Evolutionary conservation across 2,329 filamentous ascomycete genomes (phyloP).

Genomic region (Aspergillus japonicus): DNA sequence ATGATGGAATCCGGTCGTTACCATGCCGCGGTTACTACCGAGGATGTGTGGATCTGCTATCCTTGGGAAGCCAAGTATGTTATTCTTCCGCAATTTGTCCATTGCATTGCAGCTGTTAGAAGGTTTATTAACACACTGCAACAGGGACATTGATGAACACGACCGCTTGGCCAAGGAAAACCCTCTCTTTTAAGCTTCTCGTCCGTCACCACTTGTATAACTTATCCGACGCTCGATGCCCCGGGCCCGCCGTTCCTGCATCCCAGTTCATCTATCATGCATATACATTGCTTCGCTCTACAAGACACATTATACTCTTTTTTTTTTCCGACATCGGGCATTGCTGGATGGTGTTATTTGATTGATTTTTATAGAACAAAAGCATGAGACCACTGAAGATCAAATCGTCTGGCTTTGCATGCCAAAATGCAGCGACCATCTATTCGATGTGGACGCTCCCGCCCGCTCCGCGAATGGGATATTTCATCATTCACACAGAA

Average conservation of each 20-base stretch:
- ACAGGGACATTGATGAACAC: conserved; percentile 84
- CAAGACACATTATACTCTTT: neutral
- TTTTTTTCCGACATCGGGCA: neutral
- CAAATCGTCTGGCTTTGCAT: neutral
- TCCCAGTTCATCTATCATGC: conserved; percentile 14
- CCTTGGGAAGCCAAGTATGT: conserved; percentile 86
- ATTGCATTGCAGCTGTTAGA: neutral
- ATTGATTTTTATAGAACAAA: conserved; percentile 23
- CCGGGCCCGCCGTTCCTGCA: conserved; percentile 1
- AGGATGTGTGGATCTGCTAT: conserved; percentile 98
- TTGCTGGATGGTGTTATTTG: conserved; percentile 17
- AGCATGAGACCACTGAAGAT: neutral
- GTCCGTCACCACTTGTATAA: neutral
- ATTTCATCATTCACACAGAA: neutral
- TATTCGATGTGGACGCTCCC: neutral
- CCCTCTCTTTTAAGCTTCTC: conserved; percentile 28
- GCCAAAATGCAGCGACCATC: neutral
- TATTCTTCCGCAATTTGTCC: neutral
- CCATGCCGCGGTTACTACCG: conserved; percentile 79
- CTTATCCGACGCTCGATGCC: neutral
- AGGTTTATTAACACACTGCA: conserved; percentile 22
- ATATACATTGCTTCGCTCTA: conserved; percentile 11
- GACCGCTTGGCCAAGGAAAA: conserved; percentile 64
- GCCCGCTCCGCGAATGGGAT: neutral
- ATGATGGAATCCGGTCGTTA: conserved; percentile 75